Base-by-base conservation (phyloP, 2,329 filamentous ascomycete species). In the Cladosporium sp. region DNA sequence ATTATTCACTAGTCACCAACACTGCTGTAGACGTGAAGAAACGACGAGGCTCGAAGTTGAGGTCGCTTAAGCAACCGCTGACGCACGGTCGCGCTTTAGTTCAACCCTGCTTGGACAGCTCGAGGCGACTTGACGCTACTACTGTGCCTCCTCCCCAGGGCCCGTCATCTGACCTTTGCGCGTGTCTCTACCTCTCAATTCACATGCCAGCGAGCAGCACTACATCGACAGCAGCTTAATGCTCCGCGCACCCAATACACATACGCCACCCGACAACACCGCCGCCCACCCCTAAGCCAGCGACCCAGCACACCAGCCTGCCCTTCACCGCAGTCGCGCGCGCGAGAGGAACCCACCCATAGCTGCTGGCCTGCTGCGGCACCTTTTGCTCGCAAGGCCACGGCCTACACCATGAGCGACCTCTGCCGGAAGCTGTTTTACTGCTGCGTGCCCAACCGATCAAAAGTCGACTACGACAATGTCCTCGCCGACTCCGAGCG, bases 401-500 rank as follows among this genome's bases (percentile, higher is more conserved):
- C 39, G 54, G 54, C 54, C 54, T 49, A 49, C 54, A 56, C 62
- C 38, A 69, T 72, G 66, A 68, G 65, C 58, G 65, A 69, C 59
- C 56, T 71, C 43, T 72, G 67, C 63, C 63, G 66, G 52, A 63
- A 60, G 59, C 59, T 72, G 59, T 73, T 71, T 64, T 66, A 60
- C 54, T 72, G 70, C 60, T 73, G 70, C 63, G 67, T 60, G 22
- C 20, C 45, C 43, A 49, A 71, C 65, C 76, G 77, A 65, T 76
- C 72, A 47, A 76, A 74, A 64, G 76, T 78, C 67, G 77, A 75
- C 67, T 74, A 78, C 59, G 68, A 70, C 25, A 70, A 70, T 63
- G 69, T 70, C 55, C 84, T 99, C 63, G 92, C 92, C 69, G 94
- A 99, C 73, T 96, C 89, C 78, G 94, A 99, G 78, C 86, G 94